phyloP scores from a whole-genome alignment of 148 eudicot genomes.

The Persicaria maculosa region DNA sequence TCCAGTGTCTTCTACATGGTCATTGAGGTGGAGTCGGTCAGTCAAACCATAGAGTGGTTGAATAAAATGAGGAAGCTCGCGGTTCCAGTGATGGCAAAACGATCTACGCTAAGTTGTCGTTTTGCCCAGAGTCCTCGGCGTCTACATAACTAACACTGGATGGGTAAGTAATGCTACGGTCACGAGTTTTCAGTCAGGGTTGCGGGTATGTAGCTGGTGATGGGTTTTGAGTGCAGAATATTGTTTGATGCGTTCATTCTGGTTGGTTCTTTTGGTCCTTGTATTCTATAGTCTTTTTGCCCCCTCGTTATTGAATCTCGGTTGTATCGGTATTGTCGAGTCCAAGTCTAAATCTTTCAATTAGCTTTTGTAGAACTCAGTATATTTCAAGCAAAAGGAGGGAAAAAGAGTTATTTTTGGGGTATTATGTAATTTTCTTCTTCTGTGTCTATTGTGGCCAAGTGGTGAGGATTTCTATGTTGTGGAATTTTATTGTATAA shows the following conservation, averaged over 20 bases:
- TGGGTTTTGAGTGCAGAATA: conserved; percentile 6
- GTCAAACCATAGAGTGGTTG: not conserved
- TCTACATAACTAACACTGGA: not conserved
- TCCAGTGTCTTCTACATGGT: not conserved
- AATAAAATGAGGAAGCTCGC: conserved; percentile 8
- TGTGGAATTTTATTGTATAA: no score
- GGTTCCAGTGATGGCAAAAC: not conserved
- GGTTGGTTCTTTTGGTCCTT: not conserved
- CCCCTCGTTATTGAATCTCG: not conserved
- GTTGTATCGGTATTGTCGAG: conserved; percentile 6
- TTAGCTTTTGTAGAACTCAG: conserved; percentile 5
- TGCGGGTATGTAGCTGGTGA: not conserved
- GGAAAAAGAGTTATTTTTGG: not conserved
- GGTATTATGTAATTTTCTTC: not conserved
- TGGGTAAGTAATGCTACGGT: not conserved
- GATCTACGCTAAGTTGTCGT: not conserved
- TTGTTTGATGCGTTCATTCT: conserved; percentile 9
- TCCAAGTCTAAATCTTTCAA: conserved; percentile 4
- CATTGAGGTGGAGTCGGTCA: conserved; percentile 11
- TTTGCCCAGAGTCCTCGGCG: not conserved
- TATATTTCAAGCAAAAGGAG: not conserved
- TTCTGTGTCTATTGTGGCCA: not conserved
- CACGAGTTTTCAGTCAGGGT: not conserved
- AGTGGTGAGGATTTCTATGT: no score
- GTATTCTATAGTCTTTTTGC: not conserved